Evolutionary conservation across 495 filamentous ascomycete genomes (phyloP).

Genomic region (Ramalina peruviana): DNA sequence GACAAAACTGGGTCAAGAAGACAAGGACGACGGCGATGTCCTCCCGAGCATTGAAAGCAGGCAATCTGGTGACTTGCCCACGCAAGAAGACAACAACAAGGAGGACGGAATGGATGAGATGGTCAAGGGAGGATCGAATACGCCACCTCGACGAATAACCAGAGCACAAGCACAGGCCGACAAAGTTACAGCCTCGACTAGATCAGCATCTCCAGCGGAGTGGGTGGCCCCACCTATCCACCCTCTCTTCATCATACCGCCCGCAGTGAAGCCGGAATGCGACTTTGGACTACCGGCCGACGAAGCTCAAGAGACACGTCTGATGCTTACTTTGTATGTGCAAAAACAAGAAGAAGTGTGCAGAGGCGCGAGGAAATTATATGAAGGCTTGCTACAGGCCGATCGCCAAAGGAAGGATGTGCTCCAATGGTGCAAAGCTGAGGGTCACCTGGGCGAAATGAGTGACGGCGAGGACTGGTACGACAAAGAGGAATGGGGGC

Average conservation of each 20-base stretch:
- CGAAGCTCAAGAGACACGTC: slow-evolving; percentile 82
- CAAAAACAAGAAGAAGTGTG: slow-evolving; percentile 94
- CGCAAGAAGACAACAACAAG: slow-evolving; percentile 6
- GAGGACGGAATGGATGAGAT: slow-evolving; percentile 8
- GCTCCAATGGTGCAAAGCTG: slow-evolving; percentile 75
- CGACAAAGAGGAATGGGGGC: slow-evolving; percentile 75
- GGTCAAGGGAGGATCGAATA: slow-evolving; percentile 25
- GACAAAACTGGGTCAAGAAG: neutral
- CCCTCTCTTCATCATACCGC: slow-evolving; percentile 69
- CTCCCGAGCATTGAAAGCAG: neutral
- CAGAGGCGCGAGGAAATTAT: slow-evolving; percentile 61
- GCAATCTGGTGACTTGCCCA: neutral
- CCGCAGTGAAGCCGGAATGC: slow-evolving; percentile 53
- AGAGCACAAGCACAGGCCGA: slow-evolving; percentile 47
- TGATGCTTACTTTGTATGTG: slow-evolving; percentile 69
- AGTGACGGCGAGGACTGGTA: slow-evolving; percentile 96
- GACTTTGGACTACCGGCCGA: slow-evolving; percentile 64
- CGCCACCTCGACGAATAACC: slow-evolving; percentile 50
- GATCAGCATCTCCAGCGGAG: slow-evolving; percentile 32
- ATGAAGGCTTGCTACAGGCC: slow-evolving; percentile 60
- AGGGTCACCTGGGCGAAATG: slow-evolving; percentile 73
- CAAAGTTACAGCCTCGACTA: slow-evolving; percentile 21
- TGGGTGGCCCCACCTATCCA: slow-evolving; percentile 48
- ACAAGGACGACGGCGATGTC: neutral
- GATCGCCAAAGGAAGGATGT: slow-evolving; percentile 68